These are phyloP conservation scores for Rutstroemia sp. DNA, from an alignment of 2,329 filamentous ascomycete species.

Conservation along the genomic window DNA sequence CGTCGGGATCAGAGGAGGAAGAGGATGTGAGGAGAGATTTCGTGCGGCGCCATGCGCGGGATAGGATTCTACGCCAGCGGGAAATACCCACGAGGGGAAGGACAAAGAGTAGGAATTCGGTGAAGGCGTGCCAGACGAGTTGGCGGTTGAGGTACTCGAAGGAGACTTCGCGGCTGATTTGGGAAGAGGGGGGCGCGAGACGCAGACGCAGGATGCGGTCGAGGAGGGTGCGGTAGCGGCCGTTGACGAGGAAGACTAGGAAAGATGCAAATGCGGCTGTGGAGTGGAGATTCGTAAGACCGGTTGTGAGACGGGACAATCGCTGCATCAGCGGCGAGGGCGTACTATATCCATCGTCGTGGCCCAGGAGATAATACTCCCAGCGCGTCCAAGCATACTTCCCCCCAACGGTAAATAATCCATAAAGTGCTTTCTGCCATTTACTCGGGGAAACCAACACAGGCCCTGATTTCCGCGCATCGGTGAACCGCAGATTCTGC, in stretches of 20 bases:
- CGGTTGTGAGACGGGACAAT: slow-evolving; percentile 63
- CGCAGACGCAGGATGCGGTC: slow-evolving; percentile 80
- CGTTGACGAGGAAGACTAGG: slow-evolving; percentile 83
- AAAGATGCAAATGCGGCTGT: slow-evolving; percentile 79
- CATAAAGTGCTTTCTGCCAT: slow-evolving; percentile 80
- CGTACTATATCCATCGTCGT: slow-evolving; percentile 67
- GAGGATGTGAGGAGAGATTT: slow-evolving; percentile 37
- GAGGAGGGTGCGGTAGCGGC: slow-evolving; percentile 81
- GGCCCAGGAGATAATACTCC: slow-evolving; percentile 76
- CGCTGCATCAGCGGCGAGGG: slow-evolving; percentile 43
- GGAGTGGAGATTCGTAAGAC: slow-evolving; percentile 67
- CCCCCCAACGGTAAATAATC: slow-evolving; percentile 77
- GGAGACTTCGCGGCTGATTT: slow-evolving; percentile 84
- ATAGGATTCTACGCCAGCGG: slow-evolving; percentile 86
- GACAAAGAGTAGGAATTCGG: slow-evolving; percentile 94
- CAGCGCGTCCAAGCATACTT: slow-evolving; percentile 87
- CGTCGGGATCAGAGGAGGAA: background rate
- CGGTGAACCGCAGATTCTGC: slow-evolving; percentile 85
- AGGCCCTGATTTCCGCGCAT: slow-evolving; percentile 61
- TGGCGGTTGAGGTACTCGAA: slow-evolving; percentile 98
- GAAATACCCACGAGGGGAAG: slow-evolving; percentile 94
- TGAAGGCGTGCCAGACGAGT: slow-evolving; percentile 99
- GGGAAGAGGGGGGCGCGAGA: slow-evolving; percentile 74
- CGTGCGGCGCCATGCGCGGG: slow-evolving; percentile 75
- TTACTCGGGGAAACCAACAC: slow-evolving; percentile 64